phyloP scores from a whole-genome alignment of 2,329 filamentous ascomycete genomes.

The Sporothrix sp. region DNA sequence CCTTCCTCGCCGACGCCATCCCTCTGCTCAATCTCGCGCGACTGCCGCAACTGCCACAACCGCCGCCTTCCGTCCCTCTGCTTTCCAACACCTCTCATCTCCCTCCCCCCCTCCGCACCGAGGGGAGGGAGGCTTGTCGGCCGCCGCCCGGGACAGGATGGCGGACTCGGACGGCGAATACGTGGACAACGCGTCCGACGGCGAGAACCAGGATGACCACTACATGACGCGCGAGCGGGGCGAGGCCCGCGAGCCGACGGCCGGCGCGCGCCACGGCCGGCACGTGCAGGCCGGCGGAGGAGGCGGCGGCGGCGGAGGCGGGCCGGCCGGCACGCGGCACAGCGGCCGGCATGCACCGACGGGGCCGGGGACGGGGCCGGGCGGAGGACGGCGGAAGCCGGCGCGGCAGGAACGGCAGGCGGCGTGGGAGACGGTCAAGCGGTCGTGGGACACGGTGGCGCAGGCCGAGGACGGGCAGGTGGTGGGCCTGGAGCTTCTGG shows the following conservation, averaged over 20 bases:
- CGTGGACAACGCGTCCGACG: slow-evolving; percentile 54
- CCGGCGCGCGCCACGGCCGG: slow-evolving; percentile 22
- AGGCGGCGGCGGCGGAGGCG: background rate
- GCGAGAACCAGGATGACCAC: slow-evolving; percentile 51
- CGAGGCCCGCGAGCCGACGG: slow-evolving; percentile 11
- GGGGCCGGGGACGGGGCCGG: background rate
- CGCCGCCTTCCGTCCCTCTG: background rate
- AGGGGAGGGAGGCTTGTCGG: background rate
- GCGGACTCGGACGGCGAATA: slow-evolving; percentile 66
- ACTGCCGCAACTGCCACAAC: too few relatives aligned
- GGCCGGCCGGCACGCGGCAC: slow-evolving; percentile 2
- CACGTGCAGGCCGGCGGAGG: slow-evolving; percentile 11
- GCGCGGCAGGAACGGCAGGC: slow-evolving; percentile 30
- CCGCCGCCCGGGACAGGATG: slow-evolving; percentile 34
- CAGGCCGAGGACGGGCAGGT: slow-evolving; percentile 74
- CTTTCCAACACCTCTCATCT: background rate
- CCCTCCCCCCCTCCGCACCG: slow-evolving; percentile 3
- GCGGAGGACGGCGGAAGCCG: slow-evolving; percentile 5
- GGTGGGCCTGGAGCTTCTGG: slow-evolving; percentile 63
- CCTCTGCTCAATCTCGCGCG: background rate
- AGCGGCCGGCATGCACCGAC: background rate
- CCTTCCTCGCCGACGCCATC: background rate
- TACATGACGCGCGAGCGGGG: slow-evolving; percentile 28
- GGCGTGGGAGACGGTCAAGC: slow-evolving; percentile 57
- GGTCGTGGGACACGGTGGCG: slow-evolving; percentile 63